phyloP scores from a whole-genome alignment of 1,284 basidiomycete species.

The Pterulicium gracile region DNA sequence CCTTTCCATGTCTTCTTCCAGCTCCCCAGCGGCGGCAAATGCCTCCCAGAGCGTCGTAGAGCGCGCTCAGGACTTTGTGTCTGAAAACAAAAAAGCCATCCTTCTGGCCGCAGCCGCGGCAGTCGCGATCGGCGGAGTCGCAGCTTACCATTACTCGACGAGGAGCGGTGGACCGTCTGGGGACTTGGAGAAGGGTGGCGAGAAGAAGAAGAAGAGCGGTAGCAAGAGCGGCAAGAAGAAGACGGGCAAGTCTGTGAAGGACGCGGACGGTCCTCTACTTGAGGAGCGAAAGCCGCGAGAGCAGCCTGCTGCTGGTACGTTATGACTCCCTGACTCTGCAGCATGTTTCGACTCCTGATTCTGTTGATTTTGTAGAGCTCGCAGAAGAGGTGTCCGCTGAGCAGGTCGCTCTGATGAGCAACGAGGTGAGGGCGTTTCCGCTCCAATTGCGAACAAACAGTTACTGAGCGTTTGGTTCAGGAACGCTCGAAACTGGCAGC shows the following conservation, averaged over 20 bases:
- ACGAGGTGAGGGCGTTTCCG: slow-evolving; percentile 31
- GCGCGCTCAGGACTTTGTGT: slow-evolving; percentile 59
- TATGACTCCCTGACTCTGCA: slow-evolving; percentile 4
- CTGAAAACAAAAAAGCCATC: slow-evolving; percentile 65
- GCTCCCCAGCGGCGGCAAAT: neutral
- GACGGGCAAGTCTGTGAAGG: slow-evolving; percentile 37
- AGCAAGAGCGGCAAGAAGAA: slow-evolving; percentile 48
- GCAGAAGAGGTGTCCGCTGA: slow-evolving; percentile 36
- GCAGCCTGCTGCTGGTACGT: too few relatives aligned
- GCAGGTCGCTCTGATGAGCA: slow-evolving; percentile 45
- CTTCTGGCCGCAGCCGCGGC: slow-evolving; percentile 60
- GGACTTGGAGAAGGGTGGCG: slow-evolving; percentile 39
- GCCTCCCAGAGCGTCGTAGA: slow-evolving; percentile 28
- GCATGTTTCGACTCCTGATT: too few relatives aligned
- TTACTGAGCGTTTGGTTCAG: slow-evolving; percentile 28
- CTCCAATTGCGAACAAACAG: neutral
- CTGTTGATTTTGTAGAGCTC: slow-evolving; percentile 13
- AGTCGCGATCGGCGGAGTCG: slow-evolving; percentile 62
- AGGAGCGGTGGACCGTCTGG: slow-evolving; percentile 16
- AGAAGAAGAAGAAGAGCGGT: slow-evolving; percentile 45
- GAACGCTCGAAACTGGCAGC: slow-evolving; percentile 72
- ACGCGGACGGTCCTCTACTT: slow-evolving; percentile 52
- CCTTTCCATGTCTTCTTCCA: neutral
- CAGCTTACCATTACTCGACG: slow-evolving; percentile 62
- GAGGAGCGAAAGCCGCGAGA: slow-evolving; percentile 15